Evolutionary conservation across 2,329 filamentous ascomycete species (phyloP), one percentile per base, ranked within the genome.

Genomic region (Cercospora citrullina): DNA sequence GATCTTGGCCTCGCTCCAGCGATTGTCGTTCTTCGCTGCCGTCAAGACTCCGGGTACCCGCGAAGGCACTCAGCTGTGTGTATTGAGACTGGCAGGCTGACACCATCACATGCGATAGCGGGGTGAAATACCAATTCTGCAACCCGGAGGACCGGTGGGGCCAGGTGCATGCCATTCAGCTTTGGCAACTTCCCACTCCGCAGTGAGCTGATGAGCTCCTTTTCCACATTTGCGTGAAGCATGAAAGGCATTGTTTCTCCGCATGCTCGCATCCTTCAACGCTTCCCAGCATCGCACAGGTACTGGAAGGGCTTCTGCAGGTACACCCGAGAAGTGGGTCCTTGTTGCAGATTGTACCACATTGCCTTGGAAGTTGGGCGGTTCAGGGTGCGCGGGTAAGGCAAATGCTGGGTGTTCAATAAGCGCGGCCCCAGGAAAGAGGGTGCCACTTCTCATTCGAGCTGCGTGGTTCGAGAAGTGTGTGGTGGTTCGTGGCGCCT

Each of bases 391-490:
- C 21, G 18, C 21, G 21, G 21, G 48, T 18, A 21, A 42, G 36
- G 30, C 23, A 18, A 39, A 14, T 55, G 60, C 59, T 53, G 60
- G 39, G 31, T 26, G 42, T 30, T 39, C 21, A 28, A 30, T 30
- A n/a, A 66, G 21, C 51, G 60, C 51, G 60, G 30, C 42, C 31
- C 58, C 42, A 48, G 42, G 42, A 48, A 48, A 18, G 42, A n/a
- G 7, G 1, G 18, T 10, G 42, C 42, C 42, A 48, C 42, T 48
- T 48, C 42, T 48, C 42, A 48, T 21, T 48, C 18, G n/a, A 18
- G 42, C 21, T 48, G 42, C 42, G 42, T 18, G 42, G 8, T 48
- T 48, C 36, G 36, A 39, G 36, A 39, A 8, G 1, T 3, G n/a
- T 18, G 42, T 12, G 8, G 18, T 48, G 59, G 42, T 48, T 12